A percentile compares a stretch with the other conserved stretches of the same genome.
These are phyloP conservation scores for Mucor circinelloides DNA, from an alignment of 371 early-diverging fungal genomes.

Conservation along the genomic window DNA sequence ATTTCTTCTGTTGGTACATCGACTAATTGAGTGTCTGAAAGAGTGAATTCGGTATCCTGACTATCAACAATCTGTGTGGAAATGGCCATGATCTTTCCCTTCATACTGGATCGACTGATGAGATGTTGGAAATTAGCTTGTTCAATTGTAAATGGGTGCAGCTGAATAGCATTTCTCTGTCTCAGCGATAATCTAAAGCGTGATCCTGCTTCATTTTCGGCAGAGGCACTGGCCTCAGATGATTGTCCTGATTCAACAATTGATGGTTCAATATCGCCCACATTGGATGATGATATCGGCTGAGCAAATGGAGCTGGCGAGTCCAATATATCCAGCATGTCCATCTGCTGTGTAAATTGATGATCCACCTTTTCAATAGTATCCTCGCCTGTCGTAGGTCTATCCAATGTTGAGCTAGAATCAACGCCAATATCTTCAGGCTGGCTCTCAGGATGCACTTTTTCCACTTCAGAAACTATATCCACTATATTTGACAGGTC, in stretches of 20 bases:
- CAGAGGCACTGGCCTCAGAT: not conserved
- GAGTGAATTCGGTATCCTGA: not conserved
- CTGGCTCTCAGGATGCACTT: not conserved
- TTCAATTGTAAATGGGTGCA: constrained; percentile 11
- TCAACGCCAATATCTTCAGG: not conserved
- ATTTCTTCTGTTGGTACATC: not conserved
- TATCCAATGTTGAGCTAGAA: not conserved
- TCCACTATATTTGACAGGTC: not conserved
- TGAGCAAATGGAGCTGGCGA: not conserved
- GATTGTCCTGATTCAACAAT: not conserved
- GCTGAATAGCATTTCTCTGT: constrained; percentile 14
- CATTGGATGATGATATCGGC: not conserved
- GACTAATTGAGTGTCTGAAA: not conserved
- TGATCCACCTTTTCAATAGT: not conserved
- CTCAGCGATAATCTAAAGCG: not conserved
- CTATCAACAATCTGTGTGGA: not conserved
- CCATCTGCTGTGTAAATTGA: not conserved
- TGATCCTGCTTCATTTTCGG: not conserved
- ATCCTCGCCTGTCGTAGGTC: not conserved
- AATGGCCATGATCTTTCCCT: not conserved
- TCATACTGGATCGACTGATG: not conserved
- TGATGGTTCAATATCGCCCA: not conserved
- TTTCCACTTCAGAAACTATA: no score
- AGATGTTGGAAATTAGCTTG: not conserved
- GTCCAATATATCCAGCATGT: not conserved